Evolutionary conservation across 2,329 filamentous ascomycete genomes (phyloP).

Genomic region (Trichophyton equinum): DNA sequence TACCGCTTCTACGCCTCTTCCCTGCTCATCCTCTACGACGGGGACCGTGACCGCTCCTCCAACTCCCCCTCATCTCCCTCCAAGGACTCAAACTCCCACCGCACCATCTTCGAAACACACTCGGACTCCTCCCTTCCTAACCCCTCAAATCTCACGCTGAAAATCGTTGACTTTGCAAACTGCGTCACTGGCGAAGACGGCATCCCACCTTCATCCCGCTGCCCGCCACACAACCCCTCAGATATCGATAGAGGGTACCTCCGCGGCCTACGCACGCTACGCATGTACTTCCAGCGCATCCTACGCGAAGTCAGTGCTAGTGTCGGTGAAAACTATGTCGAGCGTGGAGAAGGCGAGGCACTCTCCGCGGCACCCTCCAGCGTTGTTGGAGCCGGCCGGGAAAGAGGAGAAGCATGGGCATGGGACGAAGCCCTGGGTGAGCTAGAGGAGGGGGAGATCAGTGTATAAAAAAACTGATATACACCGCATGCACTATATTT

Average conservation of each 20-base stretch:
- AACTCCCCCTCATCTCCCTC: slow-evolving; percentile 12
- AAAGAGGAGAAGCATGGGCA: slow-evolving; percentile 22
- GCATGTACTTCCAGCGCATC: slow-evolving; percentile 76
- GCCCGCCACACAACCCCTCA: slow-evolving; percentile 68
- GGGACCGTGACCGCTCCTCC: slow-evolving; percentile 35
- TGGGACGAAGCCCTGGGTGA: slow-evolving; percentile 34
- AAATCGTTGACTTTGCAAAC: slow-evolving; percentile 97
- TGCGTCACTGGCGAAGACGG: slow-evolving; percentile 79
- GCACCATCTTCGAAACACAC: slow-evolving; percentile 10
- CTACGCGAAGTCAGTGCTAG: slow-evolving; percentile 55
- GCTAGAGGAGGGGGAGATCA: slow-evolving; percentile 33
- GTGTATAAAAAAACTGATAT: slow-evolving; percentile 18
- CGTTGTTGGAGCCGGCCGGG: slow-evolving; percentile 17
- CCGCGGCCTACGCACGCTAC: slow-evolving; percentile 64
- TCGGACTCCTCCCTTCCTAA: slow-evolving; percentile 19
- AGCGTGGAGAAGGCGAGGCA: slow-evolving; percentile 33
- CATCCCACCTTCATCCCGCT: slow-evolving; percentile 45
- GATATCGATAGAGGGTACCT: slow-evolving; percentile 83
- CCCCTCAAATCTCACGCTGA: slow-evolving; percentile 53
- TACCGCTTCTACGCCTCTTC: slow-evolving; percentile 95
- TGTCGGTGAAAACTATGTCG: slow-evolving; percentile 30
- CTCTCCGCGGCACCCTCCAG: slow-evolving; percentile 26
- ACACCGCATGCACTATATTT: background rate
- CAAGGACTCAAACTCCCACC: slow-evolving; percentile 13
- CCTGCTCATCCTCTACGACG: slow-evolving; percentile 90